Percentiles rank a stretch among this genome's conserved stretches.
Evolutionary conservation across 129 eudicot genomes (phyloP).

Genomic region (Tagetes erecta): DNA sequence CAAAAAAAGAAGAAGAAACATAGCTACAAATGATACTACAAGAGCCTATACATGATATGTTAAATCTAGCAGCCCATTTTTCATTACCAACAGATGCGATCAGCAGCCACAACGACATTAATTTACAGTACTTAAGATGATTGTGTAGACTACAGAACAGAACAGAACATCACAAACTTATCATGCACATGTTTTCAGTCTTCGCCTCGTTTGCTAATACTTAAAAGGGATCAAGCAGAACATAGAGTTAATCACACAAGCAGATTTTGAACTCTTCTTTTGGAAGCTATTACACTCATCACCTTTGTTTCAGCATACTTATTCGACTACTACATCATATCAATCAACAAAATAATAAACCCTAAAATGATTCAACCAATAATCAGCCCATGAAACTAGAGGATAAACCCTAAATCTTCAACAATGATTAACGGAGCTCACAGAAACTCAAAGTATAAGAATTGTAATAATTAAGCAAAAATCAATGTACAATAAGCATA

Average conservation of each 20-base stretch:
- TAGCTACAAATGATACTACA: conserved; percentile 17
- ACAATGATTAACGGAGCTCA: neutral
- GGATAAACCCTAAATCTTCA: conserved; percentile 1
- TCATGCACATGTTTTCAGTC: neutral
- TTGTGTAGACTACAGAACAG: neutral
- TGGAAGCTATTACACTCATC: neutral
- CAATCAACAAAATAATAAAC: conserved; percentile 8
- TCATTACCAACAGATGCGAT: neutral
- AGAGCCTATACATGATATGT: neutral
- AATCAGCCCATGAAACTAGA: neutral
- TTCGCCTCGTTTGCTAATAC: neutral
- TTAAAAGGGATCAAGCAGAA: neutral
- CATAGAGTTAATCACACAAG: neutral
- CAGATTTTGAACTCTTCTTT: neutral
- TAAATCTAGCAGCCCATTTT: neutral
- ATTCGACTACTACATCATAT: too few relatives aligned
- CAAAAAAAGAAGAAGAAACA: neutral
- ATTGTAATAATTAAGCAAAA: neutral
- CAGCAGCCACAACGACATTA: neutral
- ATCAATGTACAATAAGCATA: conserved; percentile 4
- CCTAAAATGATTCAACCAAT: neutral
- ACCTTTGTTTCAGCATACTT: neutral
- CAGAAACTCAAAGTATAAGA: too few relatives aligned
- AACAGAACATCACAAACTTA: neutral
- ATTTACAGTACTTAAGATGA: neutral